phyloP scores from a whole-genome alignment of 208 protist species.

The Trypanosomatidae sp. region DNA sequence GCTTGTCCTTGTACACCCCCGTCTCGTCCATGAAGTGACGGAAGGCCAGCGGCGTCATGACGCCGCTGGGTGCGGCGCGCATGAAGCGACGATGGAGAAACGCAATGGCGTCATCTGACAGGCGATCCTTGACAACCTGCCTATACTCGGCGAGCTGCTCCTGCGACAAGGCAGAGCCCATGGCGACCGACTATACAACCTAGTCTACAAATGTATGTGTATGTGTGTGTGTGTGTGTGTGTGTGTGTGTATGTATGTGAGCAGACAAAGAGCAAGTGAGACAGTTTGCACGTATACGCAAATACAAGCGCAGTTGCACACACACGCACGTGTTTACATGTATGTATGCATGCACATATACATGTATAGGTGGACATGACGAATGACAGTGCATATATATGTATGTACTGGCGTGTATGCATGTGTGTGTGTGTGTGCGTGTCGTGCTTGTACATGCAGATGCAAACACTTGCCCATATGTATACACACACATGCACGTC shows the following conservation, averaged over 20 bases:
- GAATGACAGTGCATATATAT: too few species aligned
- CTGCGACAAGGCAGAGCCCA: slow-evolving; percentile 55
- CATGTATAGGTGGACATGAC: background rate
- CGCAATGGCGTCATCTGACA: slow-evolving; percentile 71
- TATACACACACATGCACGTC: too few species aligned
- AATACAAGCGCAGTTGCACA: background rate
- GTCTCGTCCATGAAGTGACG: slow-evolving; percentile 74
- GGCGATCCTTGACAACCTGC: slow-evolving; percentile 65
- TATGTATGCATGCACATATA: background rate
- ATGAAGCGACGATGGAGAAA: slow-evolving; percentile 72
- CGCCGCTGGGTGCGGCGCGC: slow-evolving; percentile 45
- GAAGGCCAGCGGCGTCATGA: slow-evolving; percentile 69
- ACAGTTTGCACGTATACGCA: background rate
- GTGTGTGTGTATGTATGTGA: background rate
- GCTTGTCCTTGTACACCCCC: slow-evolving; percentile 66
- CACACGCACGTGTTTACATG: background rate
- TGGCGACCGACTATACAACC: slow-evolving; percentile 7
- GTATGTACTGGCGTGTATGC: too few species aligned
- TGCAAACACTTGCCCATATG: too few species aligned
- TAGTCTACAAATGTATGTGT: background rate
- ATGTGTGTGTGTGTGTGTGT: background rate
- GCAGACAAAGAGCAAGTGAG: slow-evolving; percentile 2
- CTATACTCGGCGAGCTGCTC: slow-evolving; percentile 76
- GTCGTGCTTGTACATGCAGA: too few species aligned
- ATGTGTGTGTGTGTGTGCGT: too few species aligned